Evolutionary conservation across 257 asterid genomes (phyloP), one percentile per base, ranked within the genome.

Genomic region (Mitragyna speciosa): DNA sequence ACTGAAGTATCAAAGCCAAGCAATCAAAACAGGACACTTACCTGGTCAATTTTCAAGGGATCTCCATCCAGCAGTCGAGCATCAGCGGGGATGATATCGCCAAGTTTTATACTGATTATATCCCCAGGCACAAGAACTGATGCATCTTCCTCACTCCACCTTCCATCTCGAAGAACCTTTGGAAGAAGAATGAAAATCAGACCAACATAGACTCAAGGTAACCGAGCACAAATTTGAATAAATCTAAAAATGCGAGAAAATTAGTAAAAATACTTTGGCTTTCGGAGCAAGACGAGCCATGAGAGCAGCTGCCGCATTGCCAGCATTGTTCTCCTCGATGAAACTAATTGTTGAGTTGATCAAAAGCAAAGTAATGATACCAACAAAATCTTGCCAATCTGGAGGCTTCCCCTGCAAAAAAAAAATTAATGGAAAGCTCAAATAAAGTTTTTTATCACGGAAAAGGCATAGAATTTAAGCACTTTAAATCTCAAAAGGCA

Each of bases 251-350:
- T 63, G 45, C 1, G 12, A 80, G 12, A 64, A 12, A 43, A 15
- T 15, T 41, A 45, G 11, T 69, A 19, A 33, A 0, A 70, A 64
- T 49, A 93, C 99, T 89, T 95, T 93, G 11, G 98, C 97, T 87
- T 91, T 95, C 30, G 99, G 99, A 83, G 99, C 99, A 54, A 95
- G 97, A 72, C 95, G 88, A 73, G 99, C 99, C 99, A 95, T 95
- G 85, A 95, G 98, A 78, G 99, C 97, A 73, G 99, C 99, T 8
- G 98, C 98, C 52, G 99, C 99, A 77, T 95, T 95, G n/a, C 99
- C 99, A 22, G 99, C 99, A 87, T 95, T 95, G 79, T 93, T 95
- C 93, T 95, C 99, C 92, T 95, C 99, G 2, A 92, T 90, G 78
- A 95, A 95, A 88, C 99, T 95, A 78, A 95, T 95, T 14, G 99